Evolutionary conservation across 2,329 filamentous ascomycete species (phyloP).

Genomic region (Fusarium coffeatum): DNA sequence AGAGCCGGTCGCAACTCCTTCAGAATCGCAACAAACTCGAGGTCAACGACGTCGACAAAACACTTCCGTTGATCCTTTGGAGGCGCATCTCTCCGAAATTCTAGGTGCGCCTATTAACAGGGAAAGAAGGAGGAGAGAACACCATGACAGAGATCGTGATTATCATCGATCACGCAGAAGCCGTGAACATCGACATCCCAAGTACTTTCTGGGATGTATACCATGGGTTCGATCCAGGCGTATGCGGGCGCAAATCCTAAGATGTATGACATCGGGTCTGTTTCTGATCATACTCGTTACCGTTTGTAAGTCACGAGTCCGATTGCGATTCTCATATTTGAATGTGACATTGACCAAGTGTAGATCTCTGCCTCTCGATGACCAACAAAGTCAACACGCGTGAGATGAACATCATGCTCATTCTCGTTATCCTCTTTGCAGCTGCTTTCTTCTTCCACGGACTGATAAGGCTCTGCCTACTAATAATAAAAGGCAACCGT

Average conservation of each 20-base stretch:
- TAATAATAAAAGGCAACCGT: slow-evolving; percentile 64
- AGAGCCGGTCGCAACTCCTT: slow-evolving; percentile 23
- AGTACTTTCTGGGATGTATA: slow-evolving; percentile 65
- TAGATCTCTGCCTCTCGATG: slow-evolving; percentile 79
- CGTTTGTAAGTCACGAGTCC: slow-evolving; percentile 68
- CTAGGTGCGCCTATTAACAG: slow-evolving; percentile 17
- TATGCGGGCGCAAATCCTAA: slow-evolving; percentile 66
- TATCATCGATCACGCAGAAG: slow-evolving; percentile 25
- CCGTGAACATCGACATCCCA: slow-evolving; percentile 43
- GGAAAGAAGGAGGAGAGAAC: slow-evolving; percentile 8
- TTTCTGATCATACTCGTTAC: slow-evolving; percentile 69
- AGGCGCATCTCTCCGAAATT: slow-evolving; percentile 34
- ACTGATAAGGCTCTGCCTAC: slow-evolving; percentile 77
- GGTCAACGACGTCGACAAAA: slow-evolving; percentile 13
- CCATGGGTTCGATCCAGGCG: slow-evolving; percentile 66
- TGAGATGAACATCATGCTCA: slow-evolving; percentile 83
- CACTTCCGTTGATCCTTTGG: slow-evolving; percentile 16
- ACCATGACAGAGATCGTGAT: slow-evolving; percentile 13
- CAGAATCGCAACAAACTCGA: slow-evolving; percentile 19
- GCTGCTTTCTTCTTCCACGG: slow-evolving; percentile 86
- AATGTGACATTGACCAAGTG: slow-evolving; percentile 8
- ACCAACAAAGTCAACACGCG: slow-evolving; percentile 71
- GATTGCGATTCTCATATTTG: not conserved
- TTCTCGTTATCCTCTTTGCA: slow-evolving; percentile 79
- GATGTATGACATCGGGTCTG: slow-evolving; percentile 72